Conservation (phyloP, 192 early-diverging fungal genomes). For the Backusella luteola region DNA sequence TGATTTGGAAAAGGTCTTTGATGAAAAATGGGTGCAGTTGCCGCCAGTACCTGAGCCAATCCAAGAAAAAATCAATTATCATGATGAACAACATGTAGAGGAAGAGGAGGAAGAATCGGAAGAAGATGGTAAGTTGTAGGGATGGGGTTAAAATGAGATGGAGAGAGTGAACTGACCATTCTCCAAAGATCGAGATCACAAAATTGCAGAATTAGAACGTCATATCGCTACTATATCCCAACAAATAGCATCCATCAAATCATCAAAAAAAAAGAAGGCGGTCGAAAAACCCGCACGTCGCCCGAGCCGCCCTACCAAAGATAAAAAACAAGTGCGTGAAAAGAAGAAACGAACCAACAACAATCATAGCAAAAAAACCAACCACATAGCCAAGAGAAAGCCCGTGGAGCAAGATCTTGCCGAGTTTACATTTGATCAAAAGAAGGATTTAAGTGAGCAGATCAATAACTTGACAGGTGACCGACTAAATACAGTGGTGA, state of each 20-base stretch:
- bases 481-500: conserved; percentile 62
- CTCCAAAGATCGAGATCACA: conserved; percentile 28
- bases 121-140: conserved; percentile 20
- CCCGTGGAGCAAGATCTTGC: conserved; percentile 38
- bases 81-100: conserved; percentile 2
- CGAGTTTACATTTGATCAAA: conserved; percentile 81
- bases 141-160: not conserved
- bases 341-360: conserved; percentile 15
- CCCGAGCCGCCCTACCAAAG: not conserved
- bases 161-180: not conserved
- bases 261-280: conserved; percentile 25
- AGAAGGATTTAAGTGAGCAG: conserved; percentile 76
- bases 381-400: not conserved
- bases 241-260: conserved; percentile 41
- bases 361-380: not conserved
- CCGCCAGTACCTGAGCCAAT: conserved; percentile 25
- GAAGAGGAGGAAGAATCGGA: conserved; percentile 19
- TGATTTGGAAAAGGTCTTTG: conserved; percentile 74
- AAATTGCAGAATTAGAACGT: conserved; percentile 40
- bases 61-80: conserved; percentile 2
- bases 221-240: conserved; percentile 38
- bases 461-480: conserved; percentile 65
- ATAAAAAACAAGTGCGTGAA: conserved; percentile 8
- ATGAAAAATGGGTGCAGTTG: conserved; percentile 66
- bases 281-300: conserved; percentile 18